Evolutionary conservation across 768 basidiomycete species (phyloP).

Genomic region (Suillus brevipes): DNA sequence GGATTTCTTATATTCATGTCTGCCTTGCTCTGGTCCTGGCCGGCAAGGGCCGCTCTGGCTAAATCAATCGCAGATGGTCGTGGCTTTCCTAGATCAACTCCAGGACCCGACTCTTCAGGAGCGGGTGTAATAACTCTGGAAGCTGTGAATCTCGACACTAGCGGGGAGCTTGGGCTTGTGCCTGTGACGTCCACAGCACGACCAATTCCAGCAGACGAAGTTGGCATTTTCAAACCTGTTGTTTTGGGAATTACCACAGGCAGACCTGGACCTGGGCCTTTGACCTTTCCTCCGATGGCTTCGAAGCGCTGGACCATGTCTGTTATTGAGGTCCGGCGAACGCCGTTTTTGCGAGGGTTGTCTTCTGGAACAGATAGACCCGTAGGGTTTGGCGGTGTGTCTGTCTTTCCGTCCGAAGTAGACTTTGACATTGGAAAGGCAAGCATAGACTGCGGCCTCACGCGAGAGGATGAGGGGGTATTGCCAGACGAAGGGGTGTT

Average conservation of each 20-base stretch:
- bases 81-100: conserved; percentile 20
- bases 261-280: conserved; percentile 28
- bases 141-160: conserved; percentile 22
- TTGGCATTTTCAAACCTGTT: conserved; percentile 22
- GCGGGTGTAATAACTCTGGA: conserved; percentile 18
- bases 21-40: conserved; percentile 18
- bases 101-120: conserved; percentile 13
- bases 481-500: conserved; percentile 23
- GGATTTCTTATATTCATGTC: conserved; percentile 19
- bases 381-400: conserved; percentile 30
- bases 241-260: conserved; percentile 36
- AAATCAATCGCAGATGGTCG: conserved; percentile 16
- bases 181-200: conserved; percentile 21
- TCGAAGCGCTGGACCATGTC: conserved; percentile 87
- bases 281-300: conserved; percentile 50
- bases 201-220: conserved; percentile 19
- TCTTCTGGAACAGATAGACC: conserved; percentile 50
- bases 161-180: conserved; percentile 23
- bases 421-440: conserved; percentile 53
- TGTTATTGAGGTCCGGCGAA: conserved; percentile 75
- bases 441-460: conserved; percentile 83
- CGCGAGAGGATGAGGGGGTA: conserved; percentile 40
- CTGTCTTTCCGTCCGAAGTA: conserved; percentile 40
- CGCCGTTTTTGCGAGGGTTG: conserved; percentile 36
- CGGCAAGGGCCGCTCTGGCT: conserved; percentile 17